phyloP scores from a whole-genome alignment of 192 early-diverging fungal species.

The Lobosporangium transversale region DNA sequence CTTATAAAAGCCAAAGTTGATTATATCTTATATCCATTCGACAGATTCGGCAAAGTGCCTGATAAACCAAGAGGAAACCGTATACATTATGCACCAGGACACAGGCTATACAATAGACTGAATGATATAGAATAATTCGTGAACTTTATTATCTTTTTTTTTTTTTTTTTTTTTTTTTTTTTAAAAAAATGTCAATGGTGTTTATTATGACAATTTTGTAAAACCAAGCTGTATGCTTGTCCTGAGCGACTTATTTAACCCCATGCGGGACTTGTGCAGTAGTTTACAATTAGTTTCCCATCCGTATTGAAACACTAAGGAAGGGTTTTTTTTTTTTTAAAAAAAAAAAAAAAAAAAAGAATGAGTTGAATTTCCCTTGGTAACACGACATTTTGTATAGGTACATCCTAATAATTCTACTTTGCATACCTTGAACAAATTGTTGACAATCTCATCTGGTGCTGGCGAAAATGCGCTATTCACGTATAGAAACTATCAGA shows the following conservation, averaged over 20 bases:
- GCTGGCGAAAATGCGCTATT: conserved; percentile 95
- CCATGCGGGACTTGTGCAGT: conserved; percentile 92
- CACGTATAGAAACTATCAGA: conserved; percentile 85
- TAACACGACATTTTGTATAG: no score
- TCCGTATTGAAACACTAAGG: conserved; percentile 87
- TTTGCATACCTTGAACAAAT: conserved; percentile 73
- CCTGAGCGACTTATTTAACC: conserved; percentile 58
- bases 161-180: conserved; percentile 6
- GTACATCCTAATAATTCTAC: no score
- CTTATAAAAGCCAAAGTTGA: conserved; percentile 70
- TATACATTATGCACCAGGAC: conserved; percentile 36
- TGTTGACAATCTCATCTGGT: conserved; percentile 89
- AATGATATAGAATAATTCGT: conserved; percentile 11
- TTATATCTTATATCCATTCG: conserved; percentile 74
- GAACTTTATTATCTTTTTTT: not conserved
- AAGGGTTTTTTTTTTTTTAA: no score
- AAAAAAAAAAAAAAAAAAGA: no score
- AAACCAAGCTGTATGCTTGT: no score
- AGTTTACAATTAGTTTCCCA: conserved; percentile 88
- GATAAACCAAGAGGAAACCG: conserved; percentile 28
- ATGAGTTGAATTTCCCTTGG: no score
- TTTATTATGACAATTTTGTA: not conserved
- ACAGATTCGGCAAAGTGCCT: conserved; percentile 65
- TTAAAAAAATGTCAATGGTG: no score
- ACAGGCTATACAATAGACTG: conserved; percentile 36